Conservation (phyloP, 371 early-diverging fungal species). For the Mortierella sp. region DNA sequence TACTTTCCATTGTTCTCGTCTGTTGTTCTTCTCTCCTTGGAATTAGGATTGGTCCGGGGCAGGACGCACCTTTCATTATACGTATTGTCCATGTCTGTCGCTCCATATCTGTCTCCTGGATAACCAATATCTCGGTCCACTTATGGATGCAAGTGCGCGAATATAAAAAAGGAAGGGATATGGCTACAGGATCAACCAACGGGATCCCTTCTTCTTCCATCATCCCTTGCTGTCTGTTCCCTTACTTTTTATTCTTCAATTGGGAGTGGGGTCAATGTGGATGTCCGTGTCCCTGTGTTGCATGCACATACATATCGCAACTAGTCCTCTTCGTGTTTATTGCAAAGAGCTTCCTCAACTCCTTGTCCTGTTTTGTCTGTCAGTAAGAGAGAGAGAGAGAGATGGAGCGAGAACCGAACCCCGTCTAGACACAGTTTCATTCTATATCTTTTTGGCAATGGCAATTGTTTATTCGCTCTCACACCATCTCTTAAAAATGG, state of each 20-base stretch:
- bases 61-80: not conserved
- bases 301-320: not conserved
- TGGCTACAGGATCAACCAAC: too few relatives aligned
- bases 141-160: too few relatives aligned
- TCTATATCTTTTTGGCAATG: too few relatives aligned
- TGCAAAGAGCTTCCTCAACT: not conserved
- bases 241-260: too few relatives aligned
- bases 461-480: not conserved
- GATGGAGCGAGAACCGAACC: not conserved
- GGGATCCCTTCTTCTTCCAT: too few relatives aligned
- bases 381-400: constrained; percentile 1
- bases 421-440: not conserved
- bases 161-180: too few relatives aligned
- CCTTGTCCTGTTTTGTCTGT: not conserved
- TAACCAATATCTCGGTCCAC: not conserved
- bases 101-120: not conserved
- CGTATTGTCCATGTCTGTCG: not conserved
- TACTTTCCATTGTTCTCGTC: not conserved
- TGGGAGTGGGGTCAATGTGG: too few relatives aligned
- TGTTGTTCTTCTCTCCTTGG: not conserved
- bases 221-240: too few relatives aligned
- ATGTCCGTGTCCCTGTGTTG: not conserved
- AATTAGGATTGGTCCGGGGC: not conserved
- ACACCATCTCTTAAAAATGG: not conserved
- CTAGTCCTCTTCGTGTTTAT: not conserved